Percentiles rank a stretch among this genome's conserved stretches.
phyloP scores from a whole-genome alignment of 1,284 basidiomycete genomes.

The Phellinidium pouzarii region DNA sequence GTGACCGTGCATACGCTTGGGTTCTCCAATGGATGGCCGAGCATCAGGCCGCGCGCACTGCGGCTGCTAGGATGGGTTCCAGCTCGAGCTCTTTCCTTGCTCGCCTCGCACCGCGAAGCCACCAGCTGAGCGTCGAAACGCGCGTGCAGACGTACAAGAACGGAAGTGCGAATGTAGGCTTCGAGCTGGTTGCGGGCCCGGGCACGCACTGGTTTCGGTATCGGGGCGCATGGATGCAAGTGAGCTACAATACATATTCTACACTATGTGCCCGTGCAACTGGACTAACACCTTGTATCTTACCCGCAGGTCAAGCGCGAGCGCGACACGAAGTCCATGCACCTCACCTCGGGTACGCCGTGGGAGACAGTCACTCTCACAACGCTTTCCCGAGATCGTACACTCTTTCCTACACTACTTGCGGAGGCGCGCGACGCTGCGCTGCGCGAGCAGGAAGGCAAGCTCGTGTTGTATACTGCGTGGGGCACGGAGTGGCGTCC shows the following conservation, averaged over 20 bases:
- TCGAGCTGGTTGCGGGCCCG: conserved; percentile 92
- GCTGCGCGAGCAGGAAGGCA: conserved; percentile 83
- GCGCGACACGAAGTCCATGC: conserved; percentile 88
- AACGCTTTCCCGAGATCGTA: conserved; percentile 80
- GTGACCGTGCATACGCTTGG: conserved; percentile 94
- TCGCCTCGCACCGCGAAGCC: conserved; percentile 58
- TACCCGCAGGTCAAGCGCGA: conserved; percentile 77
- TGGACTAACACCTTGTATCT: not conserved
- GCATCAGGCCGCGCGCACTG: conserved; percentile 37
- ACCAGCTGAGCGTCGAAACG: conserved; percentile 95
- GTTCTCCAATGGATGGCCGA: conserved; percentile 94
- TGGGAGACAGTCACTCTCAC: conserved; percentile 98
- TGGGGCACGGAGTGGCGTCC: conserved; percentile 97
- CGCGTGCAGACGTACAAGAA: conserved; percentile 82
- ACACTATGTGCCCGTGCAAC: not conserved
- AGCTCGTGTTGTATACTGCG: conserved; percentile 93
- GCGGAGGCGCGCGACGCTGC: conserved; percentile 87
- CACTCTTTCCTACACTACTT: conserved; percentile 77
- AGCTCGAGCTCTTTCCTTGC: conserved; percentile 25
- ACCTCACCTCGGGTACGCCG: conserved; percentile 85
- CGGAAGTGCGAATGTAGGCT: conserved; percentile 80
- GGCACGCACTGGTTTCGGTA: conserved; percentile 94
- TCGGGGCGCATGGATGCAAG: conserved; percentile 91
- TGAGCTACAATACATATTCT: conserved; percentile 32
- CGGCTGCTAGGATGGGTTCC: conserved; percentile 26